Evolutionary conservation across 1,139 yeast genomes (phyloP).

Genomic region (Pichia sp.): DNA sequence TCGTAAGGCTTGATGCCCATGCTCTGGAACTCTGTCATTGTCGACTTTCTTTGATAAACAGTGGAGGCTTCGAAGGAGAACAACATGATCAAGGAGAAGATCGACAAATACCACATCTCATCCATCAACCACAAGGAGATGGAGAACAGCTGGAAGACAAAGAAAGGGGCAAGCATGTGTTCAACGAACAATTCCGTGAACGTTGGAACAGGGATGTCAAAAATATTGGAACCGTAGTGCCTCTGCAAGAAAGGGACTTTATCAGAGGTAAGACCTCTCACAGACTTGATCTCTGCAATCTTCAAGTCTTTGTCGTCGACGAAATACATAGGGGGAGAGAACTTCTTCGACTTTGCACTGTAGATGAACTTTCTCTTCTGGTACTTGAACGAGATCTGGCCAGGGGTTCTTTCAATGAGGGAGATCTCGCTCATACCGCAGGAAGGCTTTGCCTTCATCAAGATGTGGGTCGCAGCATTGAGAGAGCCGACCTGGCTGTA

Average conservation of each 20-base stretch:
- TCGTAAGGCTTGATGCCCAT: conserved; percentile 95
- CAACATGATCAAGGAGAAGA: conserved; percentile 88
- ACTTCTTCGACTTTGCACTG: conserved; percentile 49
- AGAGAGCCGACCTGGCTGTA: conserved; percentile 42
- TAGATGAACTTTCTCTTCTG: conserved; percentile 90
- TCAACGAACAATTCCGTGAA: conserved; percentile 88
- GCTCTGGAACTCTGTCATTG: conserved; percentile 91
- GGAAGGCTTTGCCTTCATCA: conserved; percentile 79
- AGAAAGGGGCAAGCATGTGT: conserved; percentile 98
- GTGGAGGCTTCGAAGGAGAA: conserved; percentile 92
- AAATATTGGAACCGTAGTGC: conserved; percentile 76
- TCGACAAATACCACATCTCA: conserved; percentile 93
- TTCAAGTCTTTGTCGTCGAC: conserved; percentile 61
- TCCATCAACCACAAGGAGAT: conserved; percentile 96
- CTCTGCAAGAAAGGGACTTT: conserved; percentile 49
- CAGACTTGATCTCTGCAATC: conserved; percentile 54
- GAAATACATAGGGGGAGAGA: conserved; percentile 75
- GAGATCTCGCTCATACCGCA: conserved; percentile 84
- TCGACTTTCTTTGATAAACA: conserved; percentile 90
- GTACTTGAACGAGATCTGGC: conserved; percentile 69
- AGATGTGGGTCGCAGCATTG: conserved; percentile 63
- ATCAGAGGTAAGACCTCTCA: conserved; percentile 50
- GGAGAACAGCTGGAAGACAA: conserved; percentile 93
- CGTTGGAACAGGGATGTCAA: conserved; percentile 94
- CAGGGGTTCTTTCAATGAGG: conserved; percentile 53